A percentile compares a stretch with the other conserved stretches of the same genome.
phyloP scores from a whole-genome alignment of 129 eudicot species.

The Heracleum sosnowskyi region DNA sequence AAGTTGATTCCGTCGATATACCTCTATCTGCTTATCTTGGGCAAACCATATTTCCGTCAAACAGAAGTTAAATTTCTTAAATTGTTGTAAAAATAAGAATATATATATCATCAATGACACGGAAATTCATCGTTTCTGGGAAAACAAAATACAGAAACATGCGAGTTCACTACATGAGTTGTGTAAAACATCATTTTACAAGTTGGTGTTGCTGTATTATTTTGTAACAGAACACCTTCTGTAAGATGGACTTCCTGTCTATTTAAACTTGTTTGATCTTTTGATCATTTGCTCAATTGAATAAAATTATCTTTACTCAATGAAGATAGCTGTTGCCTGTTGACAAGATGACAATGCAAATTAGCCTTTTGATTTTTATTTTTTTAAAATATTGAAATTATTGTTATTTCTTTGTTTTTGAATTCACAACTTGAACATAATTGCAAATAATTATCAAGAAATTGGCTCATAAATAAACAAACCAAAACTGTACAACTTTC shows the following conservation, averaged over 20 bases:
- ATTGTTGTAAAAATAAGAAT: not conserved
- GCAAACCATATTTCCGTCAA: not conserved
- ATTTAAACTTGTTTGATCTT: not conserved
- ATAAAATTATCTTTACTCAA: not conserved
- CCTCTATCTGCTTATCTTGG: not conserved
- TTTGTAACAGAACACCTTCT: not conserved
- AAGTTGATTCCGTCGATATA: constrained; percentile 15
- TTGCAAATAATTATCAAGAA: too few species aligned
- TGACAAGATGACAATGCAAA: too few species aligned
- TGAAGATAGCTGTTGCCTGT: too few species aligned
- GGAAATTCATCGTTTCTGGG: not conserved
- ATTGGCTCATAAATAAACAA: too few species aligned
- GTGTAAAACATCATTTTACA: too few species aligned
- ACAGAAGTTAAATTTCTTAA: not conserved
- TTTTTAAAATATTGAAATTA: too few species aligned
- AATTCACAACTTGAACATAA: too few species aligned
- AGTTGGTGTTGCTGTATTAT: not conserved
- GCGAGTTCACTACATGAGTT: not conserved
- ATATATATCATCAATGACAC: not conserved
- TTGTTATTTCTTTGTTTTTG: too few species aligned
- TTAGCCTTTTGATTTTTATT: too few species aligned
- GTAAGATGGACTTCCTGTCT: not conserved
- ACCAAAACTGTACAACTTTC: too few species aligned
- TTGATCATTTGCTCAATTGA: not conserved
- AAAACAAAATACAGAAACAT: not conserved